These are phyloP conservation scores for Oenanthe sinensis DNA, from an alignment of 129 eudicot genomes.

Conservation along the genomic window DNA sequence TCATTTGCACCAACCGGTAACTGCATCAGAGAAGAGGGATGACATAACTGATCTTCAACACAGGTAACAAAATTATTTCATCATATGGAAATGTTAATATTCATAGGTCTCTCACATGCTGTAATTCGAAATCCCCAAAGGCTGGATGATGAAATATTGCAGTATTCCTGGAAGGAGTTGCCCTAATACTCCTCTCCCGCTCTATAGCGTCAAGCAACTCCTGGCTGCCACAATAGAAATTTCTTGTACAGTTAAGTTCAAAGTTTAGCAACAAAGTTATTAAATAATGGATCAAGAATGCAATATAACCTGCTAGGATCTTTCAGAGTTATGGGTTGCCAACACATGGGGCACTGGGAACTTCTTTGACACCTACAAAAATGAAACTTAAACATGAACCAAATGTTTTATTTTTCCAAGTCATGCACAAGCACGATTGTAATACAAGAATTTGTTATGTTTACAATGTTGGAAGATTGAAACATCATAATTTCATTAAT, in stretches of 20 bases:
- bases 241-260: too few relatives aligned
- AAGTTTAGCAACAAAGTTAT: background rate
- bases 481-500: background rate
- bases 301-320: conserved; percentile 67
- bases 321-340: conserved; percentile 85
- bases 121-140: conserved; percentile 84
- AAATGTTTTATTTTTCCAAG: background rate
- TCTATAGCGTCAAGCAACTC: conserved; percentile 86
- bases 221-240: conserved; percentile 54
- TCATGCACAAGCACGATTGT: background rate
- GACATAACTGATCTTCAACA: background rate
- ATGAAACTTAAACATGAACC: conserved; percentile 1
- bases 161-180: conserved; percentile 59
- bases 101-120: conserved; percentile 42
- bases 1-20: conserved; percentile 78
- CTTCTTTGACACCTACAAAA: conserved; percentile 90
- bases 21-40: conserved; percentile 26
- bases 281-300: conserved; percentile 1
- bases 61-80: background rate
- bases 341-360: conserved; percentile 98
- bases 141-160: conserved; percentile 95
- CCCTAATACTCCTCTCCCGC: conserved; percentile 63
- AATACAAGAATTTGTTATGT: background rate
- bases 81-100: background rate
- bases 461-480: background rate